Evolutionary conservation across 257 asterid species (phyloP).

Genomic region (Lycium barbarum): DNA sequence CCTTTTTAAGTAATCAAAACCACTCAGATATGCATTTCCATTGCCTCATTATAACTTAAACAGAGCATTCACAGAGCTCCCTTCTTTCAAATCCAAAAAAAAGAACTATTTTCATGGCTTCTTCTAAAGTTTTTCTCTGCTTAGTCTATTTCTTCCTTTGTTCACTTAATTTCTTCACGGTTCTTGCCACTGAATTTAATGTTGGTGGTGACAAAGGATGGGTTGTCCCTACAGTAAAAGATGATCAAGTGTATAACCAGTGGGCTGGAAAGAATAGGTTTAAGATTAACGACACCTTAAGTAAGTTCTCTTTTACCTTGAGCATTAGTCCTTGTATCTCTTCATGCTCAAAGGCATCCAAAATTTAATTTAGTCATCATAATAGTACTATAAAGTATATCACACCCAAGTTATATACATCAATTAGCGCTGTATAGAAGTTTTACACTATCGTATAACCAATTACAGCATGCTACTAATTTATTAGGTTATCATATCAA

Average conservation of each 20-base stretch:
- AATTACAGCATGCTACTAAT: neutral
- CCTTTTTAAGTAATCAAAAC: neutral
- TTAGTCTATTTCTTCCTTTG: neutral
- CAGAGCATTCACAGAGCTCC: neutral
- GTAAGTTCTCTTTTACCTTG: slow-evolving; percentile 48
- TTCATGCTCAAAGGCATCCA: neutral
- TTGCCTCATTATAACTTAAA: neutral
- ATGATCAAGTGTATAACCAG: slow-evolving; percentile 55
- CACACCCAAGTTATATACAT: neutral
- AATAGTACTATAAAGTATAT: neutral
- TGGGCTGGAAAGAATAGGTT: slow-evolving; percentile 83
- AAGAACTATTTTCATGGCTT: slow-evolving; percentile 24
- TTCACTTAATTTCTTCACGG: slow-evolving; percentile 34
- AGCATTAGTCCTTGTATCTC: neutral
- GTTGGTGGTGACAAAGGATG: slow-evolving; percentile 73
- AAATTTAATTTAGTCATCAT: neutral
- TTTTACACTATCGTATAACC: neutral
- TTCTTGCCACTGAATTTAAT: slow-evolving; percentile 46
- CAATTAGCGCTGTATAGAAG: neutral
- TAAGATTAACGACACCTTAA: slow-evolving; percentile 63
- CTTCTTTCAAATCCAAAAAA: slow-evolving; percentile 29
- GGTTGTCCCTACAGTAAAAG: slow-evolving; percentile 56
- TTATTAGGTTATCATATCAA: no score
- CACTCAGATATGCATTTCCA: neutral
- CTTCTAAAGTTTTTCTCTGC: neutral